Evolutionary conservation across 148 eudicot species (phyloP).

Genomic region (Drosera capensis): DNA sequence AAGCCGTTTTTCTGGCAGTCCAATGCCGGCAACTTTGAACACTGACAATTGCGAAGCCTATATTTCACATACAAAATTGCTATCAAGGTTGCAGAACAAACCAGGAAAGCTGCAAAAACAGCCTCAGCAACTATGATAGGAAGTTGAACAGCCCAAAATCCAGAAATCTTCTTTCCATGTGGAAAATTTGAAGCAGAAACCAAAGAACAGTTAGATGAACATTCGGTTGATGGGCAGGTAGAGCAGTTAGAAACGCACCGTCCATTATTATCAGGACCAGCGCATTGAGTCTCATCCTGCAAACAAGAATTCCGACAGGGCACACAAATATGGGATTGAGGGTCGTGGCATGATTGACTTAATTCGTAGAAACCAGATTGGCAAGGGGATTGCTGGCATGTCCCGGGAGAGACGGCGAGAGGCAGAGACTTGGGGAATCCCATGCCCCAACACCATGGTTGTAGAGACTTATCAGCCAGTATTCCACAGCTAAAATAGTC

Average conservation of each 20-base stretch:
- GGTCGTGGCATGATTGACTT: constrained; percentile 44
- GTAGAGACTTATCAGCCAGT: constrained; percentile 27
- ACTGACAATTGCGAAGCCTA: constrained; percentile 58
- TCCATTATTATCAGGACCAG: constrained; percentile 17
- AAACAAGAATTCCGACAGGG: constrained; percentile 60
- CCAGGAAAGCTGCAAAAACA: constrained; percentile 49
- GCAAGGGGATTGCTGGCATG: constrained; percentile 43
- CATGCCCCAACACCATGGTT: constrained; percentile 70
- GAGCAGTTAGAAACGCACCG: constrained; percentile 56
- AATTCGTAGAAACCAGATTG: constrained; percentile 31
- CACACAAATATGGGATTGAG: constrained; percentile 42
- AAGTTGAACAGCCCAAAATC: constrained; percentile 58
- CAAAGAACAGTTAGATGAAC: constrained; percentile 39
- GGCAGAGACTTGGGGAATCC: constrained; percentile 64
- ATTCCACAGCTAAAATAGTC: constrained; percentile 90
- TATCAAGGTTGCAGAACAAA: constrained; percentile 33
- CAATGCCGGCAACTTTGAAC: constrained; percentile 61
- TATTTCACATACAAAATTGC: constrained; percentile 49
- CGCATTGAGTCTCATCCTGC: constrained; percentile 27
- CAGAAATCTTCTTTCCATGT: constrained; percentile 23
- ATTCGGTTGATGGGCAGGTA: constrained; percentile 40
- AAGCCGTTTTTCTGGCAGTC: constrained; percentile 14
- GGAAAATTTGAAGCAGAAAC: no score
- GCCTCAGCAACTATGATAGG: constrained; percentile 57
- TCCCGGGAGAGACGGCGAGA: constrained; percentile 48